These are phyloP conservation scores for Colletotrichum phormii DNA, from an alignment of 2,329 filamentous ascomycete genomes.

Conservation along the genomic window DNA sequence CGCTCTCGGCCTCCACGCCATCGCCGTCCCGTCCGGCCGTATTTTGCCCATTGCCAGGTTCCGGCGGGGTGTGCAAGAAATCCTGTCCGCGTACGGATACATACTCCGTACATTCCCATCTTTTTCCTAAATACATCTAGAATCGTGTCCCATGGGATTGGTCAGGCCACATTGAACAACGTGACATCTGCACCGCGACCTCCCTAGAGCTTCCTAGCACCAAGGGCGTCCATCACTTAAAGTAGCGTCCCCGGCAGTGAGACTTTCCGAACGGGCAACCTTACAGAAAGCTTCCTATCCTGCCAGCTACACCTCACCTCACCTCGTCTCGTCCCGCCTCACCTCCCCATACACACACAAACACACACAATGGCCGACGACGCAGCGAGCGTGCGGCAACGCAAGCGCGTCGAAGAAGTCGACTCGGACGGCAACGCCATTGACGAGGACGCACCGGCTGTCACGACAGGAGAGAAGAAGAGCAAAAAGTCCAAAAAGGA, in stretches of 20 bases:
- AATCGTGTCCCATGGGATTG: neutral
- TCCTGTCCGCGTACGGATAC: too few species aligned
- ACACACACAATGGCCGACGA: constrained; percentile 48
- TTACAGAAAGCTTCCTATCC: neutral
- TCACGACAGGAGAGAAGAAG: constrained; percentile 40
- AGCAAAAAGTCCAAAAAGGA: constrained; percentile 42
- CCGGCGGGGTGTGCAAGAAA: neutral
- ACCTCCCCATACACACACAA: neutral
- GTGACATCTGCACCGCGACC: neutral
- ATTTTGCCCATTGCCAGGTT: neutral
- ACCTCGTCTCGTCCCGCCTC: neutral
- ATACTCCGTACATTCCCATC: neutral
- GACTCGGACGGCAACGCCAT: constrained; percentile 47
- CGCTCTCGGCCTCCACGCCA: constrained; percentile 27
- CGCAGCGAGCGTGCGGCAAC: constrained; percentile 54
- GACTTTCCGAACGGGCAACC: neutral
- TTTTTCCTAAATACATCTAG: neutral
- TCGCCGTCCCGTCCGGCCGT: neutral
- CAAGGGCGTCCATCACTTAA: neutral
- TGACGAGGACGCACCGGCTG: constrained; percentile 36
- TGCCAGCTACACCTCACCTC: neutral
- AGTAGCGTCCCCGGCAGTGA: neutral
- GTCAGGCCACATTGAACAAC: constrained; percentile 15
- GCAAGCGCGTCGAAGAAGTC: constrained; percentile 49
- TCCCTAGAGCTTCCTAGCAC: neutral